phyloP scores from a whole-genome alignment of 2,329 filamentous ascomycete genomes.

The Cephalotrichum gorgonifer region DNA sequence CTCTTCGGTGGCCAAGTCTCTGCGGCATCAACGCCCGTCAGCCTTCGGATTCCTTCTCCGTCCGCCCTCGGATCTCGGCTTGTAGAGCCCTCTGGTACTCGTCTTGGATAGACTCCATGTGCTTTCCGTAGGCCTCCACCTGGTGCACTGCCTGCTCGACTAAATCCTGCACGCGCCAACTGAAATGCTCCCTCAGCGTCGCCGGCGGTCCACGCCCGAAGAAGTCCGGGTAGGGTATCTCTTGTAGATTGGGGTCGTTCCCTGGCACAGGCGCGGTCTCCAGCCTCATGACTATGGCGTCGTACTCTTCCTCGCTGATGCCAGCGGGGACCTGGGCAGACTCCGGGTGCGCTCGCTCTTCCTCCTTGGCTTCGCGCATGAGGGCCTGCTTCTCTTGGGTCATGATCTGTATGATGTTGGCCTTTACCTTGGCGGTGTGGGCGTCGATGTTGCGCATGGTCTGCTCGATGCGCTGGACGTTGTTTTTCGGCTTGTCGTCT shows the following conservation, averaged over 20 bases:
- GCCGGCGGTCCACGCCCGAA: neutral
- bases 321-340: neutral
- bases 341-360: conserved; percentile 1
- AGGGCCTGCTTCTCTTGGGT: conserved; percentile 4
- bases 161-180: conserved; percentile 2
- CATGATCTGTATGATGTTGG: conserved; percentile 7
- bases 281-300: neutral
- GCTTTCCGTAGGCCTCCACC: conserved; percentile 7
- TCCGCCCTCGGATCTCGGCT: neutral
- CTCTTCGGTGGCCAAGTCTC: neutral
- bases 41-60: neutral
- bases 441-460: conserved; percentile 5
- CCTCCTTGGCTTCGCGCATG: conserved; percentile 1
- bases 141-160: conserved; percentile 6
- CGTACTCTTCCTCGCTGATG: conserved; percentile 4
- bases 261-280: neutral
- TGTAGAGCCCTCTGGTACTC: neutral
- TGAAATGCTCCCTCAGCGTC: conserved; percentile 3
- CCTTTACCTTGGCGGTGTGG: conserved; percentile 6
- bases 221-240: conserved; percentile 3
- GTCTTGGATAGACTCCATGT: conserved; percentile 1
- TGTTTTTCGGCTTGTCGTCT: conserved; percentile 6
- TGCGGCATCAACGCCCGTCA: neutral
- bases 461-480: conserved; percentile 1
- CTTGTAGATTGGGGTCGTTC: neutral